phyloP scores from a whole-genome alignment of 768 basidiomycete genomes.

The Leccinum ochraceum region DNA sequence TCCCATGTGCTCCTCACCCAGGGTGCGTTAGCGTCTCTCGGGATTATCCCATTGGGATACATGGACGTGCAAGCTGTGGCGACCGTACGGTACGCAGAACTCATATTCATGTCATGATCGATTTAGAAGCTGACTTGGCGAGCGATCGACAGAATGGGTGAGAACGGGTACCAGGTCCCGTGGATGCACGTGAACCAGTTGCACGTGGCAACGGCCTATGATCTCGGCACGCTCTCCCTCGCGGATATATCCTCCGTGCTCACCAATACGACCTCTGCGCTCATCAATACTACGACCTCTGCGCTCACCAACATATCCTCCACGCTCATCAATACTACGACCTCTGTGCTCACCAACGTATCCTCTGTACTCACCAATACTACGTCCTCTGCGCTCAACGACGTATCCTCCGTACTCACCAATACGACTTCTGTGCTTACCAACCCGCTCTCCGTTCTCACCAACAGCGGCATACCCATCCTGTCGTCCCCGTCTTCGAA shows the following conservation, averaged over 20 bases:
- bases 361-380: too few relatives aligned
- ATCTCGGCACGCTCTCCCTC: constrained; percentile 15
- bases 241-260: constrained; percentile 21
- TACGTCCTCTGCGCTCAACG: not conserved
- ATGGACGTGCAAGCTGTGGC: constrained; percentile 55
- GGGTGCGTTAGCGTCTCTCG: constrained; percentile 57
- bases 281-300: not conserved
- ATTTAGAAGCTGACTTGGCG: not conserved
- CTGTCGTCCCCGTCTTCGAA: not conserved
- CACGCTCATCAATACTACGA: not conserved
- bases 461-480: not conserved
- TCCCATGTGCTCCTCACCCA: constrained; percentile 57
- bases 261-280: constrained; percentile 5
- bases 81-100: constrained; percentile 39
- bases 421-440: not conserved
- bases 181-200: constrained; percentile 63
- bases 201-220: constrained; percentile 53
- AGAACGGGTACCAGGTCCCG: constrained; percentile 60
- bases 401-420: not conserved
- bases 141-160: constrained; percentile 39
- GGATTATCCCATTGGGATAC: constrained; percentile 52
- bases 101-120: not conserved
- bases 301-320: not conserved
- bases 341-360: too few relatives aligned
- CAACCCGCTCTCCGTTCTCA: not conserved